phyloP scores from a whole-genome alignment of 2,329 filamentous ascomycete genomes.

The Ceratocystis destructans region DNA sequence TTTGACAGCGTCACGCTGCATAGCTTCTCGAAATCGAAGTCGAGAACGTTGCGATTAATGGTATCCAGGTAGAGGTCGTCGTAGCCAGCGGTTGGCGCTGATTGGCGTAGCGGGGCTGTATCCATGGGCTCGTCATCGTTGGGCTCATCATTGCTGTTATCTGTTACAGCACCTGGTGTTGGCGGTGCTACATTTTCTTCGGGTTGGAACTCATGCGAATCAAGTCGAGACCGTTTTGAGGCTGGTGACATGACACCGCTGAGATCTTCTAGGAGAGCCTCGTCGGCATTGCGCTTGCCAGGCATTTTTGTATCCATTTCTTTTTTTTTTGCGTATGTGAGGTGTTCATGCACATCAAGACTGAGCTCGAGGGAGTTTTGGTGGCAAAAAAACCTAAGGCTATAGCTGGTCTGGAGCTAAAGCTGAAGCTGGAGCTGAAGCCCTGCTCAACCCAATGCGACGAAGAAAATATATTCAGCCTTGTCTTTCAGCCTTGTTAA shows the following conservation, averaged over 20 bases:
- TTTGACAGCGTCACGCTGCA: constrained; percentile 93
- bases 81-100: constrained; percentile 73
- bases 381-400: background rate
- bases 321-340: background rate
- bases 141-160: constrained; percentile 30
- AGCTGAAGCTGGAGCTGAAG: background rate
- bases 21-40: constrained; percentile 98
- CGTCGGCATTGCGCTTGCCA: constrained; percentile 44
- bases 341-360: background rate
- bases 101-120: constrained; percentile 49
- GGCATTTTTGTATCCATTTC: constrained; percentile 2
- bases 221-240: constrained; percentile 42
- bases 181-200: constrained; percentile 20
- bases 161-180: constrained; percentile 11
- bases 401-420: too few species aligned
- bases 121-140: constrained; percentile 29
- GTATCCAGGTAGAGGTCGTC: constrained; percentile 95
- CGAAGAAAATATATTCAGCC: constrained; percentile 9
- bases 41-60: constrained; percentile 79
- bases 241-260: constrained; percentile 41
- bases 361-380: background rate
- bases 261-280: constrained; percentile 43
- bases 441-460: background rate
- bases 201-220: constrained; percentile 24
- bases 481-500: constrained; percentile 9